Base-by-base conservation (phyloP, 129 eudicot genomes). In the Tagetes patula region DNA sequence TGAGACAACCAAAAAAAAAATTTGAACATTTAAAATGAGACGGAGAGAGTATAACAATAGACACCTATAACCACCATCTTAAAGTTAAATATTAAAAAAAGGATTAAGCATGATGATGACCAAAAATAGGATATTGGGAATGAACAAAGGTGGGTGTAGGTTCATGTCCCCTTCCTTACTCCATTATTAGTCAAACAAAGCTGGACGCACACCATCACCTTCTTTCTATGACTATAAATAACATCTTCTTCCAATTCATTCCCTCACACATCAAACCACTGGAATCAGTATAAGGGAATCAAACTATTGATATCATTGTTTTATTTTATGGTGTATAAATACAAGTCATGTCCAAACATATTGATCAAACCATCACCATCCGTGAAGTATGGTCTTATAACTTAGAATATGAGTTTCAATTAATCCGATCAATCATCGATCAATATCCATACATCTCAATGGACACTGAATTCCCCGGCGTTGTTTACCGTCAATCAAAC, bases 391-490 rank as follows among this genome's bases (percentile, higher is more conserved):
- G 90, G 90, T 79, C 88, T 2, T 50, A 67, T 8, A 91, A 91
- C 49, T 75, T 91, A n/a, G 90, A 72, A 9, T 84, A 80, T n/a
- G 97, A 91, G 39, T 82, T 91, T 67, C 77, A 79, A 5, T 49
- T 84, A 8, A 82, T 91, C 58, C 68, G 90, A 3, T 60, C 67
- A 1, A 36, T 88, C 0, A 74, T 91, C 46, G 97, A 91, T 67
- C 48, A 71, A 0, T 88, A 65, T 77, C 85, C 97, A 1, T 86
- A 52, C 48, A 74, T 91, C 65, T 82, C 97, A 14, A 88, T 91
- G 97, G 97, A 91, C 68, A 91, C 97, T 0, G 97, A 91, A 71
- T 91, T 91, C 59, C 97, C 97, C 41, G 97, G 97, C 45, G 92
- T 88, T 5, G 74, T 67, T 8, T 67, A 67, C 58, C 72, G 72